These are phyloP conservation scores for Entrophospora sp. DNA, from an alignment of 192 early-diverging fungal genomes.

Conservation along the genomic window DNA sequence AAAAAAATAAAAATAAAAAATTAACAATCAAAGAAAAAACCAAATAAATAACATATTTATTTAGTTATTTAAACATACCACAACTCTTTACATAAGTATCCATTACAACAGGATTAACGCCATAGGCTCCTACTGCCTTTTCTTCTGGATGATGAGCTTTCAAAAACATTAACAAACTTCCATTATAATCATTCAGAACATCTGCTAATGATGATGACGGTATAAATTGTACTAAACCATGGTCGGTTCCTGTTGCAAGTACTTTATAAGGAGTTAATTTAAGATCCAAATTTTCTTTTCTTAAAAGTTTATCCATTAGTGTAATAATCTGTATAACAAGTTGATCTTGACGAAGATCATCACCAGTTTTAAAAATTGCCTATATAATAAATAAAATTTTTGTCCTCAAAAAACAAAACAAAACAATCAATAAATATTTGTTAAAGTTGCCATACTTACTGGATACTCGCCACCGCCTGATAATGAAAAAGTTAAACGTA, in stretches of 20 bases:
- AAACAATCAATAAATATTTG: not conserved
- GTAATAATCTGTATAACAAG: slow-evolving; percentile 96
- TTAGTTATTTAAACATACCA: slow-evolving; percentile 41
- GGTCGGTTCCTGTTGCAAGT: slow-evolving; percentile 88
- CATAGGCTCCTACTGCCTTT: slow-evolving; percentile 46
- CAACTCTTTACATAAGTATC: slow-evolving; percentile 94
- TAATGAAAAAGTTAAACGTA: slow-evolving; percentile 78
- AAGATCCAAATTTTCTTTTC: slow-evolving; percentile 94
- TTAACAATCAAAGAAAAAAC: slow-evolving; percentile 1
- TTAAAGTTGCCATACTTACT: slow-evolving; percentile 24
- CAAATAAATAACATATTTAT: not conserved
- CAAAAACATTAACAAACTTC: slow-evolving; percentile 75
- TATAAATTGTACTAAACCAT: slow-evolving; percentile 94
- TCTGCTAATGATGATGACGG: slow-evolving; percentile 81
- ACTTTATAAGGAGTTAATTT: slow-evolving; percentile 92
- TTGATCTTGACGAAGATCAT: slow-evolving; percentile 97
- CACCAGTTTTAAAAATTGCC: slow-evolving; percentile 96
- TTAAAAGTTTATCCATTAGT: slow-evolving; percentile 90
- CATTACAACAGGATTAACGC: slow-evolving; percentile 70
- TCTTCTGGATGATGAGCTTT: slow-evolving; percentile 63
- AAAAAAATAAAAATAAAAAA: slow-evolving; percentile 13
- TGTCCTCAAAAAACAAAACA: not conserved
- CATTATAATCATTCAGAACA: slow-evolving; percentile 79
- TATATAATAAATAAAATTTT: too few species aligned
- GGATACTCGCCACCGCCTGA: slow-evolving; percentile 83